These are phyloP conservation scores for Mycena filopes DNA, from an alignment of 768 basidiomycete species.

Conservation along the genomic window DNA sequence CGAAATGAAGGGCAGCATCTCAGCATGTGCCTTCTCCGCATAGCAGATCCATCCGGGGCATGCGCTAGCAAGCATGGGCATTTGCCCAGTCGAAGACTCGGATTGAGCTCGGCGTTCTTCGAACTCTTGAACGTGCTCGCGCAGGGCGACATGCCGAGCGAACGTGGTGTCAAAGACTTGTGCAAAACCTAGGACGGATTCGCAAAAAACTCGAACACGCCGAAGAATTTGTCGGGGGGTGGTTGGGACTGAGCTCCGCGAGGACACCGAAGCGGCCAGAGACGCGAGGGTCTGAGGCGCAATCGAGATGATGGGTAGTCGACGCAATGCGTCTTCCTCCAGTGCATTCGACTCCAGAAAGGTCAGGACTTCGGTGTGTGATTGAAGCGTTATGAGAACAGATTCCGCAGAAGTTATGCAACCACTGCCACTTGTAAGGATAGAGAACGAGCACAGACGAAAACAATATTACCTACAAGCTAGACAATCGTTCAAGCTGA, in stretches of 20 bases:
- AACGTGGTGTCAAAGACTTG: constrained; percentile 96
- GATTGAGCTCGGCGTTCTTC: constrained; percentile 66
- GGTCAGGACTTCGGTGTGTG: constrained; percentile 90
- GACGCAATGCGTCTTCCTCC: constrained; percentile 51
- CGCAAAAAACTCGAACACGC: constrained; percentile 78
- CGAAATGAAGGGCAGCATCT: constrained; percentile 92
- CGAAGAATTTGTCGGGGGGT: constrained; percentile 71
- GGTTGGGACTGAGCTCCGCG: constrained; percentile 53
- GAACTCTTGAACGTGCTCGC: constrained; percentile 87
- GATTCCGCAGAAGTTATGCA: constrained; percentile 99
- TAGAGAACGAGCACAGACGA: not conserved
- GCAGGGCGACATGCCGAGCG: constrained; percentile 85
- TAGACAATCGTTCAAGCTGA: constrained; percentile 96
- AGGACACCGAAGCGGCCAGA: constrained; percentile 70
- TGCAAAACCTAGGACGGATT: constrained; percentile 74
- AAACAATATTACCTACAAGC: constrained; percentile 86
- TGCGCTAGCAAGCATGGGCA: constrained; percentile 95
- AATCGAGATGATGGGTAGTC: constrained; percentile 82
- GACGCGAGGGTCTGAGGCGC: constrained; percentile 90
- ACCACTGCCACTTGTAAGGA: constrained; percentile 63
- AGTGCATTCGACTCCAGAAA: constrained; percentile 73
- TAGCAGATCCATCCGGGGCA: constrained; percentile 99
- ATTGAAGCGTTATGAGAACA: constrained; percentile 94
- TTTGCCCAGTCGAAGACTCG: constrained; percentile 42
- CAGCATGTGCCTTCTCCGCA: constrained; percentile 95